Percentiles rank a stretch among this genome's conserved stretches.
phyloP scores from a whole-genome alignment of 225 moss, liverwort and hornwort species.

The Physcomitrellopsis africana region DNA sequence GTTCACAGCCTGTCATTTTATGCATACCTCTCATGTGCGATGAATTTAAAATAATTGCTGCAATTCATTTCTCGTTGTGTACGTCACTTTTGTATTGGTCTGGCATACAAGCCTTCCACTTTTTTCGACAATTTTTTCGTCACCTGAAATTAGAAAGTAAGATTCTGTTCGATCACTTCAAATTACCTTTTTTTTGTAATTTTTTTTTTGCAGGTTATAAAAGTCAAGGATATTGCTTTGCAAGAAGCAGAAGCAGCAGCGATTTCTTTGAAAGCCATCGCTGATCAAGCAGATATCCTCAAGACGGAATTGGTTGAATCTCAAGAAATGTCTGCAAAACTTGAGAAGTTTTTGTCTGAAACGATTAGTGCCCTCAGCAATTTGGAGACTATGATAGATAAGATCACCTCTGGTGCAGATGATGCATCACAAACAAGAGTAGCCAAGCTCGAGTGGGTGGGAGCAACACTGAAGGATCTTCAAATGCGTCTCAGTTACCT shows the following conservation, averaged over 20 bases:
- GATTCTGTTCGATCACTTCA: slow-evolving; percentile 24
- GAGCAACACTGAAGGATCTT: slow-evolving; percentile 33
- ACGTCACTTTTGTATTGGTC: no score
- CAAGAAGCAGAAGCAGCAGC: slow-evolving; percentile 45
- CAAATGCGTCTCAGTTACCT: slow-evolving; percentile 35
- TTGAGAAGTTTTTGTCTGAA: slow-evolving; percentile 41
- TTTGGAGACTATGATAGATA: slow-evolving; percentile 42
- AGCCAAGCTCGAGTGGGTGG: slow-evolving; percentile 42
- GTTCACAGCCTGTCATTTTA: not conserved
- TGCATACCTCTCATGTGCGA: not conserved
- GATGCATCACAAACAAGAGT: slow-evolving; percentile 26
- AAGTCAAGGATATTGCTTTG: slow-evolving; percentile 39
- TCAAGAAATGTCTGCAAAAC: slow-evolving; percentile 17
- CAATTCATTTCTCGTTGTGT: no score
- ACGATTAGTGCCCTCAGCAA: slow-evolving; percentile 27
- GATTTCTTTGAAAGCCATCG: slow-evolving; percentile 25
- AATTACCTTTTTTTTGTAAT: slow-evolving; percentile 8
- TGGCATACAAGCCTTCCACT: no score
- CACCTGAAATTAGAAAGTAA: not conserved
- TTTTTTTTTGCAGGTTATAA: slow-evolving; percentile 40
- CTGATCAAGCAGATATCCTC: slow-evolving; percentile 38
- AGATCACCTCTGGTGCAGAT: slow-evolving; percentile 28
- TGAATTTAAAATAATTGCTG: no score
- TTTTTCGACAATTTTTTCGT: no score
- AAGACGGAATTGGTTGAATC: slow-evolving; percentile 37